Base-by-base conservation (phyloP, 2,329 filamentous ascomycete genomes). In the Ciborinia camelliae region DNA sequence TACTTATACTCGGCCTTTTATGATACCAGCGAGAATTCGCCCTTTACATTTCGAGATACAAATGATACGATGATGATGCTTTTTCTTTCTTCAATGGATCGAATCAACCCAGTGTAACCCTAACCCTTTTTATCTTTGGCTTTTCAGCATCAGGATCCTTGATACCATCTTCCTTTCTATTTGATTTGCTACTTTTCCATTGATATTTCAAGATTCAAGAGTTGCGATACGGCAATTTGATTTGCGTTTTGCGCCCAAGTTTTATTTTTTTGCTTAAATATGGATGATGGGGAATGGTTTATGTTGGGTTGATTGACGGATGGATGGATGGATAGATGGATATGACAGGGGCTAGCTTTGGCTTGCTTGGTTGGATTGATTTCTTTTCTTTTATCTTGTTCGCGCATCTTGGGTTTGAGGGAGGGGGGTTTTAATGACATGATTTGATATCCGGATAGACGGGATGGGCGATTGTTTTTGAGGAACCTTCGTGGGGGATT, bases 391-490 rank as follows among this genome's bases (percentile, higher is more conserved):
- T 10, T 12, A 23, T 55, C 15, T 20, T 28, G 5, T 10, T 41
- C 15, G 35, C 12, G 51, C 35, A 55, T 41, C 37, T 41, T 41
- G 39, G 41, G n/a, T 58, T 47, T 18, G n/a, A 32, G 28, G 41
- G 54, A 41, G 6, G 54, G 54, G 6, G 26, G 20, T 35, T 58
- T n/a, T 58, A 58, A 58, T 45, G 54, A 58, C 54, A 47, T 47
- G 54, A 58, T 47, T 58, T 58, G 54, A 58, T 58, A 58, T 58
- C 54, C 41, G 54, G 28, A 47, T 58, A 58, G 54, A 58, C 41
- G 28, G 54, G 41, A 47, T 35, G 28, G 41, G 54, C n/a, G 39
- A 18, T 30, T 23, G 3, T 53, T 53, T 47, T 23, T 18, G 20
- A n/a, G 37, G 35, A 39, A 26, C 14, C 5, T n/a, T n/a, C n/a